Evolutionary conservation across 2,329 filamentous ascomycete genomes (phyloP).

Genomic region (Penicillium olsonii): DNA sequence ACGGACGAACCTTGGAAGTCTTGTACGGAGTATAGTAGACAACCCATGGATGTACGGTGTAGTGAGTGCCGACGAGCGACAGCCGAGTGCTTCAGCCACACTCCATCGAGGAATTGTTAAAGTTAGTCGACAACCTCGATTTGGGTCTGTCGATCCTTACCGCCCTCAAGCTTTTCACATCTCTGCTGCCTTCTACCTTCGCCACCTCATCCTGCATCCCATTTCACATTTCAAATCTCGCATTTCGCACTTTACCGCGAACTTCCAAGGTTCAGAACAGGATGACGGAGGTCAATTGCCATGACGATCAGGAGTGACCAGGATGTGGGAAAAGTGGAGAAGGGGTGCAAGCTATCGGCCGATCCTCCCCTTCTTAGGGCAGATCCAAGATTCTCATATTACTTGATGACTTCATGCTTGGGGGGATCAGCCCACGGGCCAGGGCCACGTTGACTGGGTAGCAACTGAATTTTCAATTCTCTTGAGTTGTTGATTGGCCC

Average conservation of each 20-base stretch:
- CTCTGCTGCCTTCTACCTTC: not conserved
- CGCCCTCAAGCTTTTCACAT: not conserved
- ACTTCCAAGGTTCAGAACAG: too few relatives aligned
- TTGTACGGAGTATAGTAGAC: not conserved
- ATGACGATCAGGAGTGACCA: too few relatives aligned
- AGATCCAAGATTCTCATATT: conserved; percentile 14
- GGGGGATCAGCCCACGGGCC: conserved; percentile 1
- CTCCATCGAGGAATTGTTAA: not conserved
- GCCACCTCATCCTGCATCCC: not conserved
- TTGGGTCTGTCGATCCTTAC: not conserved
- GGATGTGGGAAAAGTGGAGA: not conserved
- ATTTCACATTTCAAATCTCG: too few relatives aligned
- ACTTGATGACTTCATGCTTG: conserved; percentile 21
- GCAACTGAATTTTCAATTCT: conserved; percentile 2
- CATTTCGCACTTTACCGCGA: too few relatives aligned
- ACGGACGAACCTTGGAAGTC: not conserved
- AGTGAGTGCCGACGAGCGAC: not conserved
- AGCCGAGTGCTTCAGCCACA: not conserved
- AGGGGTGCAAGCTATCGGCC: conserved; percentile 8
- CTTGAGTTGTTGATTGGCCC: conserved; percentile 12
- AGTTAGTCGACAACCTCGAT: not conserved
- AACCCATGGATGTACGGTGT: too few relatives aligned
- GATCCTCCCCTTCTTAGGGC: conserved; percentile 18
- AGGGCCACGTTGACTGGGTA: conserved; percentile 30
- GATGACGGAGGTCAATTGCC: too few relatives aligned